Percentiles rank a stretch among this genome's conserved stretches.
These are phyloP conservation scores for Inga laurina DNA, from an alignment of 306 rosid genomes.

Conservation along the genomic window DNA sequence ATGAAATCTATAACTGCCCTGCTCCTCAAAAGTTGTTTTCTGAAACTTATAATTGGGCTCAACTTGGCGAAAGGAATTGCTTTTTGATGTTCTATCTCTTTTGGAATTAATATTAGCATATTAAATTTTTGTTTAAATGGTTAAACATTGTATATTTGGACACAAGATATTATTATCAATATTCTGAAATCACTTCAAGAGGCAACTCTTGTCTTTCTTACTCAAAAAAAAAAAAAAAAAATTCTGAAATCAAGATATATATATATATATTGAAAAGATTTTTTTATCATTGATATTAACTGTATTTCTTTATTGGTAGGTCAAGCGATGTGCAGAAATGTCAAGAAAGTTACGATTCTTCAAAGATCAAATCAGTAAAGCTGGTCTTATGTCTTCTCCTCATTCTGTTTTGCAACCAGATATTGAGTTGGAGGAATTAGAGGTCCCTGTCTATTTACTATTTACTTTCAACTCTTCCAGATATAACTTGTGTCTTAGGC, in stretches of 20 bases:
- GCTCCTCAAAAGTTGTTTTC: slow-evolving; percentile 10
- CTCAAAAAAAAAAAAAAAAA: no score
- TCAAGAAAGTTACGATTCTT: slow-evolving; percentile 89
- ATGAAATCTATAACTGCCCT: slow-evolving; percentile 14
- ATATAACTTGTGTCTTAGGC: slow-evolving; percentile 24
- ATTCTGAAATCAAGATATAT: background rate
- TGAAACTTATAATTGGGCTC: slow-evolving; percentile 15
- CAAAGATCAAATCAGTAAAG: slow-evolving; percentile 92
- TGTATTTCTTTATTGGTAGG: slow-evolving; percentile 57
- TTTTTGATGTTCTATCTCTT: background rate
- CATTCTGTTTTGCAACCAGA: slow-evolving; percentile 69
- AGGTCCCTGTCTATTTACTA: slow-evolving; percentile 58
- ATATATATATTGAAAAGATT: background rate
- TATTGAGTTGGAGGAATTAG: slow-evolving; percentile 84
- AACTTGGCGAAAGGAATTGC: slow-evolving; percentile 11
- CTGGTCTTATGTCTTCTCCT: slow-evolving; percentile 63
- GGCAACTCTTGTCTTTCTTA: no score
- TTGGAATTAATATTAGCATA: background rate
- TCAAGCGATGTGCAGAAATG: slow-evolving; percentile 99
- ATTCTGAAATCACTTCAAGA: background rate
- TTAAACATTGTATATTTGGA: slow-evolving; percentile 5
- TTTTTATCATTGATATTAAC: slow-evolving; percentile 14
- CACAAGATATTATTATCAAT: slow-evolving; percentile 1
- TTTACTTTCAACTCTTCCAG: slow-evolving; percentile 16
- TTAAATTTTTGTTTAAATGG: background rate